Evolutionary conservation across 495 filamentous ascomycete genomes (phyloP).

Genomic region (Durotheca rogersii): DNA sequence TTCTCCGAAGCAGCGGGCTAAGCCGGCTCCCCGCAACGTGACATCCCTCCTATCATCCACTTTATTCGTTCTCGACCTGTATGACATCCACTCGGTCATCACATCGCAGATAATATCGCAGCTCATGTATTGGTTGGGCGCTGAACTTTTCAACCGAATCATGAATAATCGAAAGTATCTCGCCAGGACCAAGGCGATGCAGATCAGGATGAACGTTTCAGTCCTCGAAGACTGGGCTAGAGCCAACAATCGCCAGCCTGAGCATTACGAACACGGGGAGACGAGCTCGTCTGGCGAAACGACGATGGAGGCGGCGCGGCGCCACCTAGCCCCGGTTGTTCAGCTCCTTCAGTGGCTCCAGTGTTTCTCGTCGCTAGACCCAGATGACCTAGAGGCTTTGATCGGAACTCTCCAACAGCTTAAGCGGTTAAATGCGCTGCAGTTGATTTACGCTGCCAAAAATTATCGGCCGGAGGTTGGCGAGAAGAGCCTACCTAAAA

Average conservation of each 20-base stretch:
- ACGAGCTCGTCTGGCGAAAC: conserved; percentile 83
- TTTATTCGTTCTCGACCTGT: conserved; percentile 94
- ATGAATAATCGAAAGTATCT: conserved; percentile 95
- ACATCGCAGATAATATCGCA: conserved; percentile 89
- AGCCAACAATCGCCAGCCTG: conserved; percentile 87
- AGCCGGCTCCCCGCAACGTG: conserved; percentile 89
- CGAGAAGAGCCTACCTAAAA: conserved; percentile 85
- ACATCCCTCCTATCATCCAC: conserved; percentile 97
- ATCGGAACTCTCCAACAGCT: conserved; percentile 85
- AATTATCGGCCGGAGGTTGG: conserved; percentile 94
- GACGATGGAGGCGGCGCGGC: conserved; percentile 75
- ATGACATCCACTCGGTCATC: conserved; percentile 98
- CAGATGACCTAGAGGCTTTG: conserved; percentile 81
- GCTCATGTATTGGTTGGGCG: conserved; percentile 93
- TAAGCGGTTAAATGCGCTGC: conserved; percentile 76
- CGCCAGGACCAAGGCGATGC: conserved; percentile 97
- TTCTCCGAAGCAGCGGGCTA: conserved; percentile 90
- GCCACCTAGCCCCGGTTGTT: conserved; percentile 85
- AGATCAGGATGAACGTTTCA: conserved; percentile 98
- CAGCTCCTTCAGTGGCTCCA: conserved; percentile 98
- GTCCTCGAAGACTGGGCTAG: conserved; percentile 94
- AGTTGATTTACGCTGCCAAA: conserved; percentile 88
- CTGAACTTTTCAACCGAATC: conserved; percentile 96
- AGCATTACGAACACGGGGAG: conserved; percentile 92
- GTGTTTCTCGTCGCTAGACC: conserved; percentile 90